A percentile compares a stretch with the other conserved stretches of the same genome.
These are phyloP conservation scores for Cocos nucifera DNA, from an alignment of 176 grass and related monocot genomes.

Conservation along the genomic window DNA sequence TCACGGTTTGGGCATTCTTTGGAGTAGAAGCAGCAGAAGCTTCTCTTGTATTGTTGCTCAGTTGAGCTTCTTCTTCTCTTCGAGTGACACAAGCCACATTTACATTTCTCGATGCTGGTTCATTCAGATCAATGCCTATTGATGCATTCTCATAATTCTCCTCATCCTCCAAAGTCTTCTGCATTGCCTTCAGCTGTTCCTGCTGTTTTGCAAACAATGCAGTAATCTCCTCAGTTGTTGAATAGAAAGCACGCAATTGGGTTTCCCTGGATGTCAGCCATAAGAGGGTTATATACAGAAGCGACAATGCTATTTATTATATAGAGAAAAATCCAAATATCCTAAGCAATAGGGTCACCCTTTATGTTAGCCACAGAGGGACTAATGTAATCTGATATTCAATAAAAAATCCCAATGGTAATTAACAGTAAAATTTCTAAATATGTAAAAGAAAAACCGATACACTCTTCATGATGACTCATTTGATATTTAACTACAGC, in stretches of 20 bases:
- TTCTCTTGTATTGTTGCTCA: constrained; percentile 28
- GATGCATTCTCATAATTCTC: constrained; percentile 73
- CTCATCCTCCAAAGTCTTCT: constrained; percentile 93
- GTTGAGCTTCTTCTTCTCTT: constrained; percentile 13
- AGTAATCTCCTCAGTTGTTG: constrained; percentile 92
- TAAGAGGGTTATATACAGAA: background rate
- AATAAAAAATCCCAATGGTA: too few species aligned
- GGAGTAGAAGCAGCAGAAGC: constrained; percentile 40
- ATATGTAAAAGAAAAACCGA: too few species aligned
- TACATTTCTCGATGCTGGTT: constrained; percentile 22
- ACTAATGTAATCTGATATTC: too few species aligned
- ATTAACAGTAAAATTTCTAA: too few species aligned
- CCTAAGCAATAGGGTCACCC: too few species aligned
- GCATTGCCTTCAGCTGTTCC: constrained; percentile 98
- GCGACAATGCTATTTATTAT: too few species aligned
- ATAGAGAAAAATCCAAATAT: too few species aligned
- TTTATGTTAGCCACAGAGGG: constrained; percentile 10
- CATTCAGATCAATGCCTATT: constrained; percentile 42
- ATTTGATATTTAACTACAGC: too few species aligned
- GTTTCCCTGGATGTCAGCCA: constrained; percentile 62
- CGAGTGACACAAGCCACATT: constrained; percentile 5
- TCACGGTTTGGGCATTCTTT: constrained; percentile 36
- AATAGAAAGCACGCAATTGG: constrained; percentile 91
- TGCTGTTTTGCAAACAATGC: constrained; percentile 84
- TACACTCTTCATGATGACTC: too few species aligned